Evolutionary conservation across 2,329 filamentous ascomycete species (phyloP).

Genomic region (Huntiella savannae): DNA sequence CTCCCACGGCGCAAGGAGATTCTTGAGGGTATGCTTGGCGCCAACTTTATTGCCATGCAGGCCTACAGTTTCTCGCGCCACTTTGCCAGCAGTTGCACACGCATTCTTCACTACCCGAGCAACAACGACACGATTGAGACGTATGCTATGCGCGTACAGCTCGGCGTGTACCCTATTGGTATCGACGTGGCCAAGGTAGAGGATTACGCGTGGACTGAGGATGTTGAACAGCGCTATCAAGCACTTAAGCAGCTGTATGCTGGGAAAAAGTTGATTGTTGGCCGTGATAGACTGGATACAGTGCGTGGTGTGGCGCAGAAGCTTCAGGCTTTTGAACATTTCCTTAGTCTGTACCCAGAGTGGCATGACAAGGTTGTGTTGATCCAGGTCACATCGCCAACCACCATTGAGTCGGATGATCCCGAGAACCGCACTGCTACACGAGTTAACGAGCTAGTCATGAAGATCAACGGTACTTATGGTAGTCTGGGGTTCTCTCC

Average conservation of each 20-base stretch:
- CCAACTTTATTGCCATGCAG: slow-evolving; percentile 90
- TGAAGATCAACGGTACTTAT: slow-evolving; percentile 77
- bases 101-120: slow-evolving; percentile 77
- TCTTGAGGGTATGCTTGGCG: slow-evolving; percentile 70
- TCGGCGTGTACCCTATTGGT: slow-evolving; percentile 87
- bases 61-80: slow-evolving; percentile 89
- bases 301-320: slow-evolving; percentile 92
- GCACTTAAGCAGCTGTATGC: slow-evolving; percentile 58
- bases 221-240: slow-evolving; percentile 51
- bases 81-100: slow-evolving; percentile 83
- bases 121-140: slow-evolving; percentile 72
- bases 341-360: slow-evolving; percentile 75
- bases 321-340: slow-evolving; percentile 80
- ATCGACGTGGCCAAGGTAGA: slow-evolving; percentile 75
- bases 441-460: slow-evolving; percentile 77
- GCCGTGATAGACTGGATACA: slow-evolving; percentile 81
- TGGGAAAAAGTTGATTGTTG: slow-evolving; percentile 91
- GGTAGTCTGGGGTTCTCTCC: slow-evolving; percentile 78
- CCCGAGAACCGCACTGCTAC: slow-evolving; percentile 64
- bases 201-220: slow-evolving; percentile 50
- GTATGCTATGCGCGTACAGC: slow-evolving; percentile 72
- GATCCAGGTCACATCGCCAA: slow-evolving; percentile 86
- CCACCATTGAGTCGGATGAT: slow-evolving; percentile 59
- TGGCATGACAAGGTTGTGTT: slow-evolving; percentile 85
- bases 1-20: slow-evolving; percentile 77